Evolutionary conservation across 768 basidiomycete species (phyloP).

Genomic region (Boletus vinaceobasis): DNA sequence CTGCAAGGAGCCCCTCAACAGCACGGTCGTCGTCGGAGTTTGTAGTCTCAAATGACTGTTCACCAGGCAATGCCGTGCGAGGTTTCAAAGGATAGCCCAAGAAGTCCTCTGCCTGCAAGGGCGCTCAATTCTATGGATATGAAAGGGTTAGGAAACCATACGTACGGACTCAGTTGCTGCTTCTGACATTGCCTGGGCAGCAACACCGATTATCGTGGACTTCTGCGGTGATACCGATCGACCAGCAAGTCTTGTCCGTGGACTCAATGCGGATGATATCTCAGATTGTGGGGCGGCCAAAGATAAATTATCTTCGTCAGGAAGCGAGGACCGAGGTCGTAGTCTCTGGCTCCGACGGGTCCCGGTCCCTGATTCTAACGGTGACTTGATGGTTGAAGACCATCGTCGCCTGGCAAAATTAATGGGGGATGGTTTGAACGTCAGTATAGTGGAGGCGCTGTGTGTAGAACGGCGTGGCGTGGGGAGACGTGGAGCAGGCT

Average conservation of each 20-base stretch:
- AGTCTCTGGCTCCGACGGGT: slow-evolving; percentile 35
- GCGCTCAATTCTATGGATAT: slow-evolving; percentile 28
- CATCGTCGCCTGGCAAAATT: slow-evolving; percentile 62
- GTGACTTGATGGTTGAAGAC: slow-evolving; percentile 42
- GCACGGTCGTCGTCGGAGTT: slow-evolving; percentile 37
- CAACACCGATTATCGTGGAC: slow-evolving; percentile 18
- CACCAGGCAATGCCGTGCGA: slow-evolving; percentile 26
- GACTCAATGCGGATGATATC: slow-evolving; percentile 25
- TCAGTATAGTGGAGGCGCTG: slow-evolving; percentile 40
- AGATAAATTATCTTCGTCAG: slow-evolving; percentile 32
- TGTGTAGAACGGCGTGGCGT: slow-evolving; percentile 21
- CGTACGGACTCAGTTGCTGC: slow-evolving; percentile 29
- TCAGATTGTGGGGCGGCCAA: slow-evolving; percentile 25
- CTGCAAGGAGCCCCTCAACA: slow-evolving; percentile 32
- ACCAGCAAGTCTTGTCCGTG: slow-evolving; percentile 31
- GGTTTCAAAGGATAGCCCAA: slow-evolving; percentile 24
- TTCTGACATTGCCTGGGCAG: slow-evolving; percentile 24
- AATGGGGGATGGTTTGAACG: slow-evolving; percentile 61
- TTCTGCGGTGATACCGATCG: slow-evolving; percentile 35
- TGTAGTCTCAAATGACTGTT: slow-evolving; percentile 32
- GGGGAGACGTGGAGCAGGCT: slow-evolving; percentile 19
- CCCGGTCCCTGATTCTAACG: slow-evolving; percentile 32
- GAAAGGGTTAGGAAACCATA: slow-evolving; percentile 27
- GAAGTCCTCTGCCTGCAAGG: slow-evolving; percentile 30
- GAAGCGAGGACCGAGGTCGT: slow-evolving; percentile 29